Percentiles rank a stretch among this genome's conserved stretches.
phyloP scores from a whole-genome alignment of 2,329 filamentous ascomycete genomes.

The Diaporthe citrichinensis region DNA sequence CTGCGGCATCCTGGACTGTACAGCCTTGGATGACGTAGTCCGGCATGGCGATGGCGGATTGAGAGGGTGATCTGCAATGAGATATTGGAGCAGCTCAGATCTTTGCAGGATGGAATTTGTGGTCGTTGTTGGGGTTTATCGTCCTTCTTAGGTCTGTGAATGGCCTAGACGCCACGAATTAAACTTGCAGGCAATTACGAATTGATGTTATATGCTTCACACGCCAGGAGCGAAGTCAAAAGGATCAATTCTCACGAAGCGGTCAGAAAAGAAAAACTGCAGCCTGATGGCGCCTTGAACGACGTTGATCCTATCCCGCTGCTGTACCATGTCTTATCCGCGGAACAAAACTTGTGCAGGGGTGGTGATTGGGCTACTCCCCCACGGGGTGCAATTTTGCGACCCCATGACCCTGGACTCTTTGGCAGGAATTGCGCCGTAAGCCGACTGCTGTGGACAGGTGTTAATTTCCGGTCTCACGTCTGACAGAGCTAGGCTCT shows the following conservation, averaged over 20 bases:
- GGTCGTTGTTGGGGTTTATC: background rate
- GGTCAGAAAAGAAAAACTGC: conserved; percentile 9
- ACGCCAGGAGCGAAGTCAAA: background rate
- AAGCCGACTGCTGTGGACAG: conserved; percentile 10
- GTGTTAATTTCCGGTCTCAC: conserved; percentile 1
- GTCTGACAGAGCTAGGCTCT: conserved; percentile 7
- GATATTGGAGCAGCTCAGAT: background rate
- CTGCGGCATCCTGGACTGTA: conserved; percentile 40
- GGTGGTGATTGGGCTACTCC: conserved; percentile 8
- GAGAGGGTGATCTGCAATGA: background rate
- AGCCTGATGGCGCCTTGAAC: conserved; percentile 5
- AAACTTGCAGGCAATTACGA: background rate
- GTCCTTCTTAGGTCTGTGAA: no score
- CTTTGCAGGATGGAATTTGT: background rate
- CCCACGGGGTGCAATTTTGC: background rate
- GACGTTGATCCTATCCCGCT: conserved; percentile 6
- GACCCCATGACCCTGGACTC: background rate
- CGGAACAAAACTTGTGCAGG: conserved; percentile 12
- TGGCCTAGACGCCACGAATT: background rate
- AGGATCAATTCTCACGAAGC: background rate
- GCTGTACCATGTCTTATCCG: conserved; percentile 25
- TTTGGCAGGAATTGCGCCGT: background rate
- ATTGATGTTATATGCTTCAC: background rate
- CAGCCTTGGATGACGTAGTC: conserved; percentile 39
- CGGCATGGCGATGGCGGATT: conserved; percentile 12